Conservation (phyloP, 2,329 filamentous ascomycete species). For the Harringtonia aguacate region DNA sequence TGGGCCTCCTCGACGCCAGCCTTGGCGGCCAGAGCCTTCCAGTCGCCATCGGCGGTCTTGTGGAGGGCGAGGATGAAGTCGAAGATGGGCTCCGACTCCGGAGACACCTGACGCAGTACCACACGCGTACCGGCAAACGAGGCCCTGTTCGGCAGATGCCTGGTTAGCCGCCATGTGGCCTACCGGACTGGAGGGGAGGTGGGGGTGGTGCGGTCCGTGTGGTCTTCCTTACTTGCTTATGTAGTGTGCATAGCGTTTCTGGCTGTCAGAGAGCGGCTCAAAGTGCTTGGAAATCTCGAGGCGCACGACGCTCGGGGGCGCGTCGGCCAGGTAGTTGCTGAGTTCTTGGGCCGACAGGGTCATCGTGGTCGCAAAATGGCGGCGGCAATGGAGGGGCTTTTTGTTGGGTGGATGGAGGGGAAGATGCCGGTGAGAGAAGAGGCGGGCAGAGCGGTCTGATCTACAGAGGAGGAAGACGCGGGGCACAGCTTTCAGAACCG, state of each 20-base stretch:
- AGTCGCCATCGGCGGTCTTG: constrained; percentile 56
- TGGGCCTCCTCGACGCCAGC: constrained; percentile 54
- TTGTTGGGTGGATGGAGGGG: no score
- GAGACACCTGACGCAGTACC: constrained; percentile 70
- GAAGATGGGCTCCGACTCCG: constrained; percentile 71
- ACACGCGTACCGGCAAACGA: constrained; percentile 68
- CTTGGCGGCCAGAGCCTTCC: constrained; percentile 55
- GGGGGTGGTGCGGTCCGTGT: no score
- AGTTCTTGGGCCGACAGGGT: constrained; percentile 51
- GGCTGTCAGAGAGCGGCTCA: constrained; percentile 59
- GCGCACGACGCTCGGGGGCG: constrained; percentile 76
- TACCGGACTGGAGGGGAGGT: no score
- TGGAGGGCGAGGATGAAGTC: constrained; percentile 70
- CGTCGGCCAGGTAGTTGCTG: constrained; percentile 79
- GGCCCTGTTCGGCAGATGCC: constrained; percentile 37
- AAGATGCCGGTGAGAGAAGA: no score
- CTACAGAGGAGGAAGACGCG: background rate
- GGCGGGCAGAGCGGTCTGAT: background rate
- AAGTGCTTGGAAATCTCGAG: constrained; percentile 92
- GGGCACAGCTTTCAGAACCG: background rate
- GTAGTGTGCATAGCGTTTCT: constrained; percentile 87
- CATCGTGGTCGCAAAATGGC: constrained; percentile 13
- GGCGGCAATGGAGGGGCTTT: no score
- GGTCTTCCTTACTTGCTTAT: constrained; percentile 72
- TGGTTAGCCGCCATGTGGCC: background rate